A percentile compares a stretch with the other conserved stretches of the same genome.
phyloP scores from a whole-genome alignment of 441 rosid genomes.

The Pelargonium myrrhifolium region DNA sequence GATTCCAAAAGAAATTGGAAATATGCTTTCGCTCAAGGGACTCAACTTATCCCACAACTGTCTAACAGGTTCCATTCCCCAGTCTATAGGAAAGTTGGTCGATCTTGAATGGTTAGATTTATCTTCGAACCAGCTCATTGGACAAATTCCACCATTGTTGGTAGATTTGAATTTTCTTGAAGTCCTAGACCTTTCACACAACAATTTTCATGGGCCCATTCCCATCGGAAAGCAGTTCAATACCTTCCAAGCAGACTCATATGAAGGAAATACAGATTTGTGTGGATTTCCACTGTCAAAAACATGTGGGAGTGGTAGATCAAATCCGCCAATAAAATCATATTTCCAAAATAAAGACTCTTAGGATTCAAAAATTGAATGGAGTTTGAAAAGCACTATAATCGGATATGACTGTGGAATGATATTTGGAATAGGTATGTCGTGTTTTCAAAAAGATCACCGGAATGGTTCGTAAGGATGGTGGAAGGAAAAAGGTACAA shows the following conservation, averaged over 20 bases:
- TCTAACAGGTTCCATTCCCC: constrained; percentile 20
- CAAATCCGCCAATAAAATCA: not conserved
- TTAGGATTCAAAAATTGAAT: constrained; percentile 1
- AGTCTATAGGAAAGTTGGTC: constrained; percentile 17
- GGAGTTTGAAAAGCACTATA: constrained; percentile 16
- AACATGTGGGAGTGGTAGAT: not conserved
- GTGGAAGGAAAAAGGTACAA: constrained; percentile 1
- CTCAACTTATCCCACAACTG: constrained; percentile 27
- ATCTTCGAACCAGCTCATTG: constrained; percentile 21
- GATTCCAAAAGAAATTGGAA: constrained; percentile 17
- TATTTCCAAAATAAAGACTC: not conserved
- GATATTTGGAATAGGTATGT: not conserved
- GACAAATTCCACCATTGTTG: constrained; percentile 20
- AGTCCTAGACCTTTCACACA: not conserved
- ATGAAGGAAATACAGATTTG: constrained; percentile 10
- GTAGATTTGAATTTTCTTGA: constrained; percentile 14
- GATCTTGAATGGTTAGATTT: constrained; percentile 21
- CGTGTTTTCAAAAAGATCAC: constrained; percentile 4
- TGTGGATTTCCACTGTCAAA: constrained; percentile 21
- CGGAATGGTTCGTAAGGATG: constrained; percentile 12
- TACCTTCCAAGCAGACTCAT: constrained; percentile 10
- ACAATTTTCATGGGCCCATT: not conserved
- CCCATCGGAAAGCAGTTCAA: constrained; percentile 9
- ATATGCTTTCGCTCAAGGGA: constrained; percentile 11
- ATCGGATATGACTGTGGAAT: constrained; percentile 5